These are phyloP conservation scores for Gaeumannomyces tritici DNA, from an alignment of 2,329 filamentous ascomycete genomes.

Conservation along the genomic window DNA sequence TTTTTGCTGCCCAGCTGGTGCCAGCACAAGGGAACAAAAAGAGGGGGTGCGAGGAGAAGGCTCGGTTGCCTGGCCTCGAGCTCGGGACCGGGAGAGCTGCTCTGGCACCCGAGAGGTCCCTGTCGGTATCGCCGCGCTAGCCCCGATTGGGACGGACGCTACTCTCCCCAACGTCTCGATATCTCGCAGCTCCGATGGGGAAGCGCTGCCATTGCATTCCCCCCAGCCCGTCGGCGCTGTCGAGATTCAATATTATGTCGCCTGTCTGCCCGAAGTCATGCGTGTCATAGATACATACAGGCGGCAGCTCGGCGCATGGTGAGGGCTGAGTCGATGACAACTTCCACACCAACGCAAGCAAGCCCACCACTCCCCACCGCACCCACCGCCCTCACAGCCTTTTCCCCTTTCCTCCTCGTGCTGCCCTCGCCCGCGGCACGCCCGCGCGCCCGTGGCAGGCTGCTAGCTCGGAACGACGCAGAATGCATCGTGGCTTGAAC, in stretches of 20 bases:
- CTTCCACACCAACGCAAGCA: no score
- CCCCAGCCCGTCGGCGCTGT: not conserved
- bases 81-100: not conserved
- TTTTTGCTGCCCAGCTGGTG: not conserved
- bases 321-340: not conserved
- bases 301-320: not conserved
- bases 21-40: not conserved
- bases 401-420: not conserved
- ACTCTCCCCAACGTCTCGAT: slow-evolving; percentile 5
- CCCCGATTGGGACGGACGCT: not conserved
- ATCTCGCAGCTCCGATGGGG: slow-evolving; percentile 17
- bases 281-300: no score
- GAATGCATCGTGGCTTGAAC: not conserved
- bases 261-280: not conserved
- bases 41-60: not conserved
- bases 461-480: no score
- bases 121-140: slow-evolving; percentile 4
- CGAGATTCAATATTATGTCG: not conserved
- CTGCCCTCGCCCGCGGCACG: not conserved
- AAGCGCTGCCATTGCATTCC: slow-evolving; percentile 6
- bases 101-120: not conserved
- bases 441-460: no score
- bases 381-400: no score
- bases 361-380: no score
- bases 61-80: not conserved